These are phyloP conservation scores for Beauveria pseudobassiana DNA, from an alignment of 2,329 filamentous ascomycete species.

Conservation along the genomic window DNA sequence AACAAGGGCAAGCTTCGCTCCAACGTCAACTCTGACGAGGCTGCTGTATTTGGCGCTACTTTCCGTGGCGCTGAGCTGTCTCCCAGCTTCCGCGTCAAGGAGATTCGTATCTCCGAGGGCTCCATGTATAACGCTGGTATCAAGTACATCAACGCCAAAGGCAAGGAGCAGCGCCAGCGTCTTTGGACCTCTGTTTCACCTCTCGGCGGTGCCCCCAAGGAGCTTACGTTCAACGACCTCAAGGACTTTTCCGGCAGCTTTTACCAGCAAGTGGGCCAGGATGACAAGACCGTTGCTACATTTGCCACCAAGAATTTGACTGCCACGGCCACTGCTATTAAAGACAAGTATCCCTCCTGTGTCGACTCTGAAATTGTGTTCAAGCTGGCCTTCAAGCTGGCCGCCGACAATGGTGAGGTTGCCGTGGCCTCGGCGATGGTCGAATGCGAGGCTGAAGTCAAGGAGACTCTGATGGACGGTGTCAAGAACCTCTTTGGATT, in stretches of 20 bases:
- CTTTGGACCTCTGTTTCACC: constrained; percentile 74
- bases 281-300: constrained; percentile 54
- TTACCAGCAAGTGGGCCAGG: constrained; percentile 59
- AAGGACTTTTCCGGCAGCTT: constrained; percentile 76
- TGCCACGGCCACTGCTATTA: constrained; percentile 67
- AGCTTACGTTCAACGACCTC: constrained; percentile 74
- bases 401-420: constrained; percentile 67
- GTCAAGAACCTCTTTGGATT: constrained; percentile 96
- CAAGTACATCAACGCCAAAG: constrained; percentile 62
- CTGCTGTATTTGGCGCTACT: constrained; percentile 89
- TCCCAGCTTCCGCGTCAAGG: constrained; percentile 95
- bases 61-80: constrained; percentile 91
- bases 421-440: constrained; percentile 68
- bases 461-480: constrained; percentile 80
- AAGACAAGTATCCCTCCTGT: constrained; percentile 68
- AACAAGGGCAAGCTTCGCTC: constrained; percentile 61
- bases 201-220: constrained; percentile 69
- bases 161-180: constrained; percentile 68
- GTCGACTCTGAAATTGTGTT: constrained; percentile 69
- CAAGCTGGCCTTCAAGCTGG: constrained; percentile 69
- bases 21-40: constrained; percentile 95
- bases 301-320: constrained; percentile 82
- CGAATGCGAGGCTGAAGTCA: constrained; percentile 76
- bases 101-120: constrained; percentile 77
- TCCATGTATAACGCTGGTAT: constrained; percentile 67